Base-by-base conservation (phyloP, 129 eudicot species). In the Lonicera japonica region DNA sequence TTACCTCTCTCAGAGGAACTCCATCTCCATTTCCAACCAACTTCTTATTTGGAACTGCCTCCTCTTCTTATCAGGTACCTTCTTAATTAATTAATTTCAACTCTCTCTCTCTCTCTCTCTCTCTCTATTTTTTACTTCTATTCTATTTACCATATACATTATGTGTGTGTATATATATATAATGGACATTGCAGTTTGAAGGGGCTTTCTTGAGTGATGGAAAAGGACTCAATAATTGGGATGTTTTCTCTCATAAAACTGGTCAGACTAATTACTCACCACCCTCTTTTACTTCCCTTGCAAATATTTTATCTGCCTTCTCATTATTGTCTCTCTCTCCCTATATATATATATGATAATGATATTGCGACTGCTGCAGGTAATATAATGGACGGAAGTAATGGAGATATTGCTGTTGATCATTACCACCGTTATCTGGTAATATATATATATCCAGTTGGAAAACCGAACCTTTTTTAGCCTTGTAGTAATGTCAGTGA, bases 171-270 rank as follows among this genome's bases (percentile, higher is more conserved):
- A 13, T 24, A 0, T 25, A 5, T 24, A 56, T 25, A 14, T 22
- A 12, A 19, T 67, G 18, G 21, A 66, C 20, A 57, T 58, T 58
- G 56, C 80, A 89, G 97, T 89, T 48, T 43, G 97, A 89, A 76
- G 97, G 97, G 63, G 97, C 90, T 46, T 77, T 56, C 67, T 68
- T 80, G 73, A 71, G 73, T 54, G 88, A 85, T 55, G 97, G 95
- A 10, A 89, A 89, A 83, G 95, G 95, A 22, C 90, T 75, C 45
- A 89, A 77, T 54, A 85, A 86, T 58, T 89, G 97, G 97, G 95
- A 89, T 76, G 55, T 60, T 65, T 89, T 85, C 68, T 56, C 95
- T 48, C 97, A 82, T 59, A 56, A 47, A 68, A 66, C 85, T 58
- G 95, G 95, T 85, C 59, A 62, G 22, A 23, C 45, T 29, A 29